Evolutionary conservation across 2,329 filamentous ascomycete species (phyloP).

Genomic region (Scytalidium lignicola): DNA sequence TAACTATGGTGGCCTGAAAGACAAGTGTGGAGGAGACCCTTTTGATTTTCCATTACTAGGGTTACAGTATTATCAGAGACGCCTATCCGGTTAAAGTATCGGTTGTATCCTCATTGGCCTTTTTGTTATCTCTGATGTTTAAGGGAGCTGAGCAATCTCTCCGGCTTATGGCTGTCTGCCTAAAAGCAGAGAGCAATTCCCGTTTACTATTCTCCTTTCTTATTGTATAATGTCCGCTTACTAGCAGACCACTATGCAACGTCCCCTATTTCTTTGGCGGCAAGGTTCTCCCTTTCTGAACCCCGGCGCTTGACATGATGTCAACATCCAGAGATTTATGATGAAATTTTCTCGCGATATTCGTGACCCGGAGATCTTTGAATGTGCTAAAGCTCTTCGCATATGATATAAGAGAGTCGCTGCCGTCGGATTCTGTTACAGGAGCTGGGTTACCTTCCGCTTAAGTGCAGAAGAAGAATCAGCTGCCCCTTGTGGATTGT

Average conservation of each 20-base stretch:
- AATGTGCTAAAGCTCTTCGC: constrained; percentile 7
- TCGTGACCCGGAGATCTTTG: constrained; percentile 15
- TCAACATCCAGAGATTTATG: constrained; percentile 10
- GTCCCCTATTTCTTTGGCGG: constrained; percentile 25
- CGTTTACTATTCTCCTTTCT: too few relatives aligned
- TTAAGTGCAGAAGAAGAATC: constrained; percentile 11
- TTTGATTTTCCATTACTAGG: too few relatives aligned
- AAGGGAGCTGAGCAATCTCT: too few relatives aligned
- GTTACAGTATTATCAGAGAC: too few relatives aligned
- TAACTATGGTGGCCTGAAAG: too few relatives aligned
- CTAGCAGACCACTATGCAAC: constrained; percentile 45
- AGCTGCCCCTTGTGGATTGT: constrained; percentile 33
- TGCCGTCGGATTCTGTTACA: constrained; percentile 16
- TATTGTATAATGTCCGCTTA: constrained; percentile 39
- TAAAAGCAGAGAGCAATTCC: too few relatives aligned
- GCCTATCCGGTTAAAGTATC: too few relatives aligned
- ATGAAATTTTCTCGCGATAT: constrained; percentile 10
- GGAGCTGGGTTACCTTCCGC: constrained; percentile 16
- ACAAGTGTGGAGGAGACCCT: too few relatives aligned
- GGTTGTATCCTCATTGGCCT: too few relatives aligned
- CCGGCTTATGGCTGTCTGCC: too few relatives aligned
- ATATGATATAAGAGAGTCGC: constrained; percentile 9
- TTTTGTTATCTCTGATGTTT: too few relatives aligned
- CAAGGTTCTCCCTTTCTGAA: constrained; percentile 10
- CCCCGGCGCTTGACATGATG: too few relatives aligned